phyloP scores from a whole-genome alignment of 345 rosid genomes.

The Bruguiera sexangula region DNA sequence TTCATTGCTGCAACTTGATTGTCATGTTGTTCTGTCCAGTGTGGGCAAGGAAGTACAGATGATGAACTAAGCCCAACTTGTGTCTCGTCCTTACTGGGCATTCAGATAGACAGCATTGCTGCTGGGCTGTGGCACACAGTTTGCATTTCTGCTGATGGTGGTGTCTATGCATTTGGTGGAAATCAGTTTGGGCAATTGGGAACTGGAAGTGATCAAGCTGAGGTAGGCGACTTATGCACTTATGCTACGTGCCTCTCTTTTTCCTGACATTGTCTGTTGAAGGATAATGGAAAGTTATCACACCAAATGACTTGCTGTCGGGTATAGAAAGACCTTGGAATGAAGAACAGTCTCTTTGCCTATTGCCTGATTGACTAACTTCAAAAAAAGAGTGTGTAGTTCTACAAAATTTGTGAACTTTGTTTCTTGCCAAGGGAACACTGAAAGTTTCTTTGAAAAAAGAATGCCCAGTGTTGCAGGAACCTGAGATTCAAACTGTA shows the following conservation, averaged over 20 bases:
- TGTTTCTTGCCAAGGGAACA: no score
- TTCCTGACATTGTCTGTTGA: background rate
- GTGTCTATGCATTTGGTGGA: constrained; percentile 90
- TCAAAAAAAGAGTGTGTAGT: no score
- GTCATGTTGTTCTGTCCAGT: constrained; percentile 43
- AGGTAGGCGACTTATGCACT: constrained; percentile 44
- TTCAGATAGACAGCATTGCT: constrained; percentile 66
- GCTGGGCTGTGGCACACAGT: constrained; percentile 97
- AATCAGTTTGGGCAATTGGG: constrained; percentile 99
- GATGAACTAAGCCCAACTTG: constrained; percentile 87
- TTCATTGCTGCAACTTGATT: constrained; percentile 15
- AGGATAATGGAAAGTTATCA: no score
- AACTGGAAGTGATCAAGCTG: constrained; percentile 93
- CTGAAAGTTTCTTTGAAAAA: no score
- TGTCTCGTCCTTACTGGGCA: constrained; percentile 83
- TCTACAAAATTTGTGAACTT: no score
- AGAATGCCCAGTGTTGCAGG: no score
- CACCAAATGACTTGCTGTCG: no score
- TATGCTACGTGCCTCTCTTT: background rate
- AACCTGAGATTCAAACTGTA: no score
- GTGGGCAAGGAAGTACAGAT: constrained; percentile 97
- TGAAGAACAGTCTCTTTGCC: no score
- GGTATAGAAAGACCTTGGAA: no score
- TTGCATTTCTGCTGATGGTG: constrained; percentile 85
- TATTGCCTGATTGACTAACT: no score